Base-by-base conservation (phyloP, 2,329 filamentous ascomycete species). In the Talaromyces rugulosus region DNA sequence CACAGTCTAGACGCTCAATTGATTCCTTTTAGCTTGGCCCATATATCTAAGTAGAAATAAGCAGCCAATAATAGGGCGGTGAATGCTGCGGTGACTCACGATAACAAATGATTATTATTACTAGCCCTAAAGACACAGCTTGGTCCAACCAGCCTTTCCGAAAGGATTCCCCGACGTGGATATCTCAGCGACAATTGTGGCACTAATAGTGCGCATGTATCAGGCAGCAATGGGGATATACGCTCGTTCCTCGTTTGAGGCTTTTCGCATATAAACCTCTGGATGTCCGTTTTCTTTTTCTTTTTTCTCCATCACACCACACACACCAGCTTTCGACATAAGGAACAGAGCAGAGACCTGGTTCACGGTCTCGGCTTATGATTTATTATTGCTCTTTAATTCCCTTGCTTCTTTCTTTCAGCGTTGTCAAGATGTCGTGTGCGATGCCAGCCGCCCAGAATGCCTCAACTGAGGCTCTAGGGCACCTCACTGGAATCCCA, bases 351-450 rank as follows among this genome's bases (percentile, higher is more conserved):
- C 11, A 47, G 8, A 47, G 44, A 47, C 44, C 44, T 16, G 27
- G 3, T 12, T 47, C 8, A 47, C 27, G 23, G 18, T 27, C n/a
- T 18, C 44, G 11, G 44, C 44, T 47, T 47, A 47, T 47, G 44
- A 27, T 47, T 47, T 18, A 18, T 27, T 18, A 11, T 9, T 47
- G 18, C 18, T 47, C 44, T 27, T 47, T 47, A 47, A 7, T n/a
- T n/a, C 8, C 36, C 36, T 16, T 40, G 36, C 16, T 40, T 40
- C 18, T 47, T 18, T 47, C 44, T 47, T 47, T 47, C 8, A 27
- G 18, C 44, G 12, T 47, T 27, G 44, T n/a, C 12, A 60, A 11
- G 5, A 62, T 62, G 61, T 47, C 52, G 52, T 56, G 42, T 30
- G 51, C 51, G 7, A 28, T 54, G n/a, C 56, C 53, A 53, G 12